phyloP scores from a whole-genome alignment of 495 filamentous ascomycete species.

The Neurospora terricola region DNA sequence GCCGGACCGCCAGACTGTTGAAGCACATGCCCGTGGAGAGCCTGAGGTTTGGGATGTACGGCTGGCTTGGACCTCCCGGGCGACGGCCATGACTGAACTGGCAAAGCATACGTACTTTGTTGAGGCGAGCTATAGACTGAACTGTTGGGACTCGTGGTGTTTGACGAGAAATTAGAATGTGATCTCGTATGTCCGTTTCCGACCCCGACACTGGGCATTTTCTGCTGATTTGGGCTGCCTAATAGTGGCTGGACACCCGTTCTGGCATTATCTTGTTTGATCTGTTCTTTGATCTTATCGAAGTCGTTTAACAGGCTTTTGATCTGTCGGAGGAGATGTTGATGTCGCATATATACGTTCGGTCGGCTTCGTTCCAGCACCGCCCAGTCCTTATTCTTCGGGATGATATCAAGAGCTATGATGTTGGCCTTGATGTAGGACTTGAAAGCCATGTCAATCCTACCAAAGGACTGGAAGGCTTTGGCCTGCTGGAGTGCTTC shows the following conservation, averaged over 20 bases:
- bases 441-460: constrained; percentile 40
- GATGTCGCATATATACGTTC: constrained; percentile 28
- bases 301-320: constrained; percentile 34
- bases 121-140: not conserved
- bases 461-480: constrained; percentile 39
- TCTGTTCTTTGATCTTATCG: constrained; percentile 52
- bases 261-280: constrained; percentile 54
- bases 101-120: constrained; percentile 8
- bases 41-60: constrained; percentile 54
- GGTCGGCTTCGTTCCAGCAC: constrained; percentile 14
- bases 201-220: not conserved
- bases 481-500: constrained; percentile 39
- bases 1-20: constrained; percentile 4
- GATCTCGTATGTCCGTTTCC: not conserved
- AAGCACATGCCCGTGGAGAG: constrained; percentile 47
- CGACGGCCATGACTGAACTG: constrained; percentile 3
- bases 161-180: not conserved
- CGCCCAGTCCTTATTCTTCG: constrained; percentile 32
- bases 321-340: constrained; percentile 31
- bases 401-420: constrained; percentile 57
- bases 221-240: not conserved
- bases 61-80: constrained; percentile 33
- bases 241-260: constrained; percentile 37
- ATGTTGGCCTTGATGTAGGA: constrained; percentile 76
- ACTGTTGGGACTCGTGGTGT: not conserved